Percentiles rank a stretch among this genome's conserved stretches.
Conservation (phyloP, 805 yeast genomes). For the Tetrapisispora namnaoensis region DNA sequence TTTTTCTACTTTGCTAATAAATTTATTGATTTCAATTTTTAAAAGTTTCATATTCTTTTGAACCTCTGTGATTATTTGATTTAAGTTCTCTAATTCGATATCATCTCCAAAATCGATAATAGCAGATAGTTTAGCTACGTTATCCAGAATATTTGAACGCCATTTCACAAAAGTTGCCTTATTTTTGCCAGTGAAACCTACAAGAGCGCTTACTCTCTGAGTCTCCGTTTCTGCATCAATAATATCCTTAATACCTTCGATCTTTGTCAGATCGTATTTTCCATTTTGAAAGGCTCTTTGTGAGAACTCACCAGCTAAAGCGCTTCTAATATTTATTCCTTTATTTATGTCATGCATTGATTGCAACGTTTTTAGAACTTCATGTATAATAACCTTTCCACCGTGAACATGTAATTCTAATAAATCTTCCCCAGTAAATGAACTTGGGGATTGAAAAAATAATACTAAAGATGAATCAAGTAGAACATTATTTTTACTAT, state of each 20-base stretch:
- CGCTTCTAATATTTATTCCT: constrained; percentile 51
- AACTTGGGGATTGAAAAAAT: constrained; percentile 59
- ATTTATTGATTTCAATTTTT: constrained; percentile 35
- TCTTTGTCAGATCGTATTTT: constrained; percentile 73
- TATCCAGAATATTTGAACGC: constrained; percentile 55
- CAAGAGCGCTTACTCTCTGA: constrained; percentile 67
- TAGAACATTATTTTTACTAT: constrained; percentile 23
- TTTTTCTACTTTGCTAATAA: constrained; percentile 37
- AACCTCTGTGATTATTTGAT: constrained; percentile 29
- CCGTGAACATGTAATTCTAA: constrained; percentile 92
- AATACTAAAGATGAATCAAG: constrained; percentile 72
- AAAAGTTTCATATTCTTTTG: constrained; percentile 34
- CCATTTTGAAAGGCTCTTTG: constrained; percentile 78
- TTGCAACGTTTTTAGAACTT: constrained; percentile 56
- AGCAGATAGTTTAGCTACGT: constrained; percentile 72
- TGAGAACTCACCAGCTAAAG: constrained; percentile 91
- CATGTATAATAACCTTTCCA: constrained; percentile 71
- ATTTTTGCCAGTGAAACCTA: constrained; percentile 63
- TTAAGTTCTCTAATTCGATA: constrained; percentile 45
- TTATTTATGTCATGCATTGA: constrained; percentile 37
- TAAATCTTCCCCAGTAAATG: constrained; percentile 89
- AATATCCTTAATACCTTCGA: constrained; percentile 81
- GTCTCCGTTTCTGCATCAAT: constrained; percentile 91
- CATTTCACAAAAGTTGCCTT: constrained; percentile 47
- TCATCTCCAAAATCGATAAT: constrained; percentile 94